Percentiles rank a stretch among this genome's conserved stretches.
Evolutionary conservation across 2,329 filamentous ascomycete genomes (phyloP).

Genomic region (Verticillium nubilum): DNA sequence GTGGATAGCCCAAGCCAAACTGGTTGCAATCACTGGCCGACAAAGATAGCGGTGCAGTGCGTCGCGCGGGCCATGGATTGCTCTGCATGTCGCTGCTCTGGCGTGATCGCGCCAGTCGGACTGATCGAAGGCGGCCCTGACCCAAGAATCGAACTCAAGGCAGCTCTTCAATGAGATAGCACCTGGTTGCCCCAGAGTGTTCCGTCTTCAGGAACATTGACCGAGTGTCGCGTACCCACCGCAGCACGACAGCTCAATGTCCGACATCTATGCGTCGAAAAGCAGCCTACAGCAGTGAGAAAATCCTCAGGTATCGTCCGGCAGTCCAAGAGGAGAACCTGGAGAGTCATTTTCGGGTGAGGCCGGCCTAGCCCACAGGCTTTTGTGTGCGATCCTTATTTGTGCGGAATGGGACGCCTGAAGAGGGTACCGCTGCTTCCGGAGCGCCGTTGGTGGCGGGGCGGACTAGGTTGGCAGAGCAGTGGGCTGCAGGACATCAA

Average conservation of each 20-base stretch:
- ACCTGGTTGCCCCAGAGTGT: neutral
- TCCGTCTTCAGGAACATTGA: neutral
- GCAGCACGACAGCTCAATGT: neutral
- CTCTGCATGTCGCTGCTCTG: slow-evolving; percentile 10
- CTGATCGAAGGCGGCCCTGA: neutral
- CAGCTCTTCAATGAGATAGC: neutral
- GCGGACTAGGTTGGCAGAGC: neutral
- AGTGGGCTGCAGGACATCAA: neutral
- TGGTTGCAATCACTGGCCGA: slow-evolving; percentile 8
- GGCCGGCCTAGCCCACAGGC: neutral
- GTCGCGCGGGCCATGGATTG: slow-evolving; percentile 9
- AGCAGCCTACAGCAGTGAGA: neutral
- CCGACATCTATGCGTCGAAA: neutral
- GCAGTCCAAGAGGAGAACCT: neutral
- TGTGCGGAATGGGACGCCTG: neutral
- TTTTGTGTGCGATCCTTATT: neutral
- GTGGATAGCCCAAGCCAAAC: slow-evolving; percentile 1
- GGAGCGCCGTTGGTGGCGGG: neutral
- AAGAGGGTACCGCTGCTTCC: neutral
- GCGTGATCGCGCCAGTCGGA: slow-evolving; percentile 10
- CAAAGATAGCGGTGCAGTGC: slow-evolving; percentile 7
- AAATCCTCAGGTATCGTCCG: neutral
- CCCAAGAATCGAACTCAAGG: neutral
- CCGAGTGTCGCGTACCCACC: neutral
- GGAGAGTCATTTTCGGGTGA: neutral